These are phyloP conservation scores for Aspergillus cavernicola DNA, from an alignment of 495 filamentous ascomycete genomes.

Conservation along the genomic window DNA sequence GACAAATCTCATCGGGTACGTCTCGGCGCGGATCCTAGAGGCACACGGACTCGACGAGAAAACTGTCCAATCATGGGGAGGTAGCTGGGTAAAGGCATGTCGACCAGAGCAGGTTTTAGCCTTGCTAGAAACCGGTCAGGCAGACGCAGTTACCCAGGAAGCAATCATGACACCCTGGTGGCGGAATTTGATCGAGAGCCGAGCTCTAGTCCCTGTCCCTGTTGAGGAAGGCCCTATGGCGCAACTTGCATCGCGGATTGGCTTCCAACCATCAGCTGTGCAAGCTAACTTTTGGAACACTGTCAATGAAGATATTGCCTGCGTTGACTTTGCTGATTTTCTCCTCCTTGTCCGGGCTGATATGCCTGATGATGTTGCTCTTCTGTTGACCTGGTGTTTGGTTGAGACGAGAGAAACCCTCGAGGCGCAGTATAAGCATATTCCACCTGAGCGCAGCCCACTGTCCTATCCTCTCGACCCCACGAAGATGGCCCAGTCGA, in stretches of 20 bases:
- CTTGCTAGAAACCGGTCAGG: constrained; percentile 9
- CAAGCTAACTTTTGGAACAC: constrained; percentile 11
- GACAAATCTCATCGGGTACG: constrained; percentile 10
- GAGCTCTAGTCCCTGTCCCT: constrained; percentile 7
- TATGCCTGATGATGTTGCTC: constrained; percentile 20
- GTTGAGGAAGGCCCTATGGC: background rate
- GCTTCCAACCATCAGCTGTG: background rate
- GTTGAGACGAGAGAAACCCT: constrained; percentile 11
- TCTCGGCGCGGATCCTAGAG: background rate
- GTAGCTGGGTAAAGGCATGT: constrained; percentile 6
- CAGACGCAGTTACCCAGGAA: constrained; percentile 18
- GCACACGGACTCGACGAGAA: constrained; percentile 2
- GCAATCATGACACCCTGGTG: constrained; percentile 25
- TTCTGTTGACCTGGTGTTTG: constrained; percentile 17
- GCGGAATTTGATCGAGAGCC: constrained; percentile 15
- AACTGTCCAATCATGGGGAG: constrained; percentile 11
- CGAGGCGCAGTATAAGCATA: constrained; percentile 15
- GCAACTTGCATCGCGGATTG: background rate
- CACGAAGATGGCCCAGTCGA: constrained; percentile 15
- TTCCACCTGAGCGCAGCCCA: constrained; percentile 13
- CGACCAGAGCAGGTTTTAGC: constrained; percentile 15
- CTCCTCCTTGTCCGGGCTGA: constrained; percentile 18
- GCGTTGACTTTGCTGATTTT: constrained; percentile 22
- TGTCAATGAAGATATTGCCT: constrained; percentile 7
- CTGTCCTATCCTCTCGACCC: constrained; percentile 18